Conservation (phyloP, 2,329 filamentous ascomycete genomes). For the Aspergillus glaucus region DNA sequence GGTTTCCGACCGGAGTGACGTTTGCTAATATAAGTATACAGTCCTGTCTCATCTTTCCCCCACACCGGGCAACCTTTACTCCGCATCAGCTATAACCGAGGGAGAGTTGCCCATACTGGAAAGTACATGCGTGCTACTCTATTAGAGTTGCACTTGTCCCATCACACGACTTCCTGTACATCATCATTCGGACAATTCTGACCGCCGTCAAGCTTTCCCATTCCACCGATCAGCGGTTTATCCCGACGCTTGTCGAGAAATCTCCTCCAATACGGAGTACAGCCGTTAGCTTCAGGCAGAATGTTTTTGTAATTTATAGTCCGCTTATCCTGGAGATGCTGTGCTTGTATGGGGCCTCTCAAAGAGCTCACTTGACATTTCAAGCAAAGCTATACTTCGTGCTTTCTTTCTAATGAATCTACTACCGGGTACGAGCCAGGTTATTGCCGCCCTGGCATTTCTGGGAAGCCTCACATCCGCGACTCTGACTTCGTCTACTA, state of each 20-base stretch:
- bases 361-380: background rate
- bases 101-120: background rate
- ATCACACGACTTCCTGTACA: background rate
- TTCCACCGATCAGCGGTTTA: background rate
- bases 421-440: background rate
- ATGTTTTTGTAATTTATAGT: background rate
- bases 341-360: background rate
- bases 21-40: too few species aligned
- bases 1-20: too few species aligned
- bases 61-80: too few species aligned
- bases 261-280: background rate
- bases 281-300: background rate
- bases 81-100: too few species aligned
- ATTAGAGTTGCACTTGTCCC: background rate
- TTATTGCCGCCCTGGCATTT: background rate
- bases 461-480: background rate
- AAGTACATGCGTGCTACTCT: background rate
- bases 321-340: background rate
- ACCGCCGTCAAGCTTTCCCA: background rate
- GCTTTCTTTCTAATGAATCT: background rate
- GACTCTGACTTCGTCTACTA: background rate
- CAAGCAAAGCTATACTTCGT: background rate
- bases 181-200: background rate
- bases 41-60: too few species aligned
- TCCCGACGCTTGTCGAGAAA: background rate